Conservation (phyloP, 2,329 filamentous ascomycete genomes). For the Atkinsonella hypoxylon region DNA sequence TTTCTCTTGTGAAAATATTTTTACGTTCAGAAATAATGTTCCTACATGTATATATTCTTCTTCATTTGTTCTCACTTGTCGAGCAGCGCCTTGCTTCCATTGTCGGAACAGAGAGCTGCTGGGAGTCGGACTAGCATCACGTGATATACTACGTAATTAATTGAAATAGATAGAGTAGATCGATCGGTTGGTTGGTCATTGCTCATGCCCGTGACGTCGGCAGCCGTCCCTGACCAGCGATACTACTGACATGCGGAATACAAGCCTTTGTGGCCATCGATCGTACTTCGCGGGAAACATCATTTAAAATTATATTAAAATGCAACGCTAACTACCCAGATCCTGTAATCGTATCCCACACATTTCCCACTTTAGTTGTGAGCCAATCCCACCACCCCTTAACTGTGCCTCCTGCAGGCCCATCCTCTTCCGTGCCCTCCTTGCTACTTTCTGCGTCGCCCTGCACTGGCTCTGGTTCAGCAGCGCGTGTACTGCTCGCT, state of each 20-base stretch:
- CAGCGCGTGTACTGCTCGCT: background rate
- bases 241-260: too few relatives aligned
- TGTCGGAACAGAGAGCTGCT: background rate
- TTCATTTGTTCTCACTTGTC: background rate
- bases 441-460: background rate
- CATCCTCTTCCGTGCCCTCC: conserved; percentile 8
- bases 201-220: too few relatives aligned
- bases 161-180: background rate
- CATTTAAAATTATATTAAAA: background rate
- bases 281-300: too few relatives aligned
- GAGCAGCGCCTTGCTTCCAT: background rate
- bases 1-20: background rate
- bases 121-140: background rate
- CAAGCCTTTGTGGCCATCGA: too few relatives aligned
- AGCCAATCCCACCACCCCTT: conserved; percentile 40
- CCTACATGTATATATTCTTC: background rate
- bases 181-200: too few relatives aligned
- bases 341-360: conserved; percentile 33
- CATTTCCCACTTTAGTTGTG: conserved; percentile 31
- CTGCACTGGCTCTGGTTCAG: background rate
- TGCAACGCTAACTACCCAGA: conserved; percentile 2
- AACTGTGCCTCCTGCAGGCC: conserved; percentile 17
- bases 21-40: background rate
- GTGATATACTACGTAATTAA: background rate
- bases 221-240: too few relatives aligned